Evolutionary conservation across 2,329 filamentous ascomycete genomes (phyloP).

Genomic region (Fusarium concolor): DNA sequence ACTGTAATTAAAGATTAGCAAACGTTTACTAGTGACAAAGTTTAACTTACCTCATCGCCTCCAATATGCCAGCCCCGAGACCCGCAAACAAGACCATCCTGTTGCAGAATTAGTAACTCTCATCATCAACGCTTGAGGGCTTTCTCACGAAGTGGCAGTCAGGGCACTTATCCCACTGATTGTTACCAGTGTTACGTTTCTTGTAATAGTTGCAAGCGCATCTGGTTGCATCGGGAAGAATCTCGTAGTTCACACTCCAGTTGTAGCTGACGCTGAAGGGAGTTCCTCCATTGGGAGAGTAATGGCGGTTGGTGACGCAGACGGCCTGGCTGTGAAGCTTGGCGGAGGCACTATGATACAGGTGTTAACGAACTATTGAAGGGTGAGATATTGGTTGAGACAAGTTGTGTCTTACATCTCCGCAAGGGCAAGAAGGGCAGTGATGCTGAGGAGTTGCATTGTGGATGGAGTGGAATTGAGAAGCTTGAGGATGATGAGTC

Average conservation of each 20-base stretch:
- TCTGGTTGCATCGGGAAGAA: constrained; percentile 18
- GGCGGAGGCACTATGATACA: background rate
- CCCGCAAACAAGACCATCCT: constrained; percentile 29
- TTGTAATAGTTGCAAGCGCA: constrained; percentile 28
- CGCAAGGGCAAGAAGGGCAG: background rate
- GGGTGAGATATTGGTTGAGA: too few species aligned
- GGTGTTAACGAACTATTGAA: rapidly evolving
- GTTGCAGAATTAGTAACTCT: background rate
- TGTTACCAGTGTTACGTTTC: constrained; percentile 19
- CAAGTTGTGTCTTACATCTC: background rate
- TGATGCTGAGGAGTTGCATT: background rate
- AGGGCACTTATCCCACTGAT: constrained; percentile 31
- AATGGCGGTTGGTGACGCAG: constrained; percentile 12
- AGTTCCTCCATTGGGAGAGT: background rate
- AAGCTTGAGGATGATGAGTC: too few species aligned
- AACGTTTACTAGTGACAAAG: rapidly evolving
- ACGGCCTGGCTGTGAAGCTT: constrained; percentile 26
- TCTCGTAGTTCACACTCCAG: constrained; percentile 24
- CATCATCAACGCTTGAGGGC: too few species aligned
- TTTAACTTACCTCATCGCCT: constrained; percentile 32
- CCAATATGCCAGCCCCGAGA: constrained; percentile 35
- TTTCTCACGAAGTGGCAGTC: constrained; percentile 30
- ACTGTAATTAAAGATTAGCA: background rate
- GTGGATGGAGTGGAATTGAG: too few species aligned
- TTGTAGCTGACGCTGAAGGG: constrained; percentile 28